phyloP scores from a whole-genome alignment of 2,329 filamentous ascomycete species.

The Paraphoma sp. region DNA sequence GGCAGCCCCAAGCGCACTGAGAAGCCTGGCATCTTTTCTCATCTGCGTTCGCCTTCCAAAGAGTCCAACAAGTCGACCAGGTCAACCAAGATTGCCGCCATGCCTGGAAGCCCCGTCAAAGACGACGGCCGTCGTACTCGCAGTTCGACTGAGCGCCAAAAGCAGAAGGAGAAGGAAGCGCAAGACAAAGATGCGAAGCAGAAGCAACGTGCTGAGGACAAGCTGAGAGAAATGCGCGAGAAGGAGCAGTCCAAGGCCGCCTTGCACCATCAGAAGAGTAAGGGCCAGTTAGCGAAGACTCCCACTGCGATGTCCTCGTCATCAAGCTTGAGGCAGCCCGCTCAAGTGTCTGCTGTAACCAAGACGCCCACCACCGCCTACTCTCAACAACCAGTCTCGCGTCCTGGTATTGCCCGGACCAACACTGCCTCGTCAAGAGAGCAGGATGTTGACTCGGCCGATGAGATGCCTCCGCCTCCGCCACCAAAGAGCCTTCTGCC shows the following conservation, averaged over 20 bases:
- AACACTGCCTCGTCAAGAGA: constrained; percentile 41
- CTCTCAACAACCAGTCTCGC: constrained; percentile 37
- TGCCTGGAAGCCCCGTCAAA: constrained; percentile 41
- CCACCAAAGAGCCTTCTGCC: constrained; percentile 58
- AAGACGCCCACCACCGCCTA: constrained; percentile 58
- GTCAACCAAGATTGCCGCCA: constrained; percentile 28
- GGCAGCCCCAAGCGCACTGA: constrained; percentile 43
- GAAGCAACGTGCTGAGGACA: constrained; percentile 66
- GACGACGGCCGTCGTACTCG: constrained; percentile 58
- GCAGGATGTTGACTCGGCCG: constrained; percentile 51
- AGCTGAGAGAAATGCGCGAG: constrained; percentile 71
- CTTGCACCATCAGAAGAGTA: constrained; percentile 50
- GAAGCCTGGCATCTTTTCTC: constrained; percentile 41
- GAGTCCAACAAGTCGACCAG: constrained; percentile 41
- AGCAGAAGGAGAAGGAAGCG: constrained; percentile 63
- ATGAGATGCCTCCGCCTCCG: constrained; percentile 68
- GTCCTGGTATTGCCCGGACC: constrained; percentile 30
- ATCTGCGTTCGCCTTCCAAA: constrained; percentile 45
- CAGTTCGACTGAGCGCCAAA: constrained; percentile 67
- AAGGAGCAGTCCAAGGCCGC: constrained; percentile 73
- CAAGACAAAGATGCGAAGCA: constrained; percentile 68
- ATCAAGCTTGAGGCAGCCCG: constrained; percentile 34
- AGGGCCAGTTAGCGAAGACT: constrained; percentile 58
- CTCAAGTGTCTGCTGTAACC: constrained; percentile 22
- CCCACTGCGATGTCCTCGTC: constrained; percentile 46